Evolutionary conservation across 2,329 filamentous ascomycete genomes (phyloP).

Genomic region (Neurospora sp.): DNA sequence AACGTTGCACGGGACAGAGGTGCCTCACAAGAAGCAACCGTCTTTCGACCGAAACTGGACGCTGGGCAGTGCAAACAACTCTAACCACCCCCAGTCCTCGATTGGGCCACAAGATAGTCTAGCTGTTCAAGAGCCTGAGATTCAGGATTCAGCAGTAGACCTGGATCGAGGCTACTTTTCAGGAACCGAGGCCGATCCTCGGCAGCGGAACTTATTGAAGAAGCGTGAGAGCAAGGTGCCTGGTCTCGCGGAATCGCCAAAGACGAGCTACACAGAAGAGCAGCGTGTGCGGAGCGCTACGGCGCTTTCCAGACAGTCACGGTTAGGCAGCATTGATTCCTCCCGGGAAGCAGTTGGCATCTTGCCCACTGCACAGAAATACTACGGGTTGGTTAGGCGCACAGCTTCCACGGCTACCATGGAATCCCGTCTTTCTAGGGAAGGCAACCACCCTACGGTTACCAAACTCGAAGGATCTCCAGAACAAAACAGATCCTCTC

Average conservation of each 20-base stretch:
- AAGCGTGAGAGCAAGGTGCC: slow-evolving; percentile 54
- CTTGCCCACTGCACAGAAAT: slow-evolving; percentile 45
- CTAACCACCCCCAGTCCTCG: slow-evolving; percentile 42
- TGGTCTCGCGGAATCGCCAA: slow-evolving; percentile 50
- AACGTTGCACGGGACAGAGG: slow-evolving; percentile 31
- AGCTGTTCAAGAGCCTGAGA: slow-evolving; percentile 28
- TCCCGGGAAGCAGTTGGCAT: slow-evolving; percentile 45
- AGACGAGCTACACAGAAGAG: slow-evolving; percentile 70
- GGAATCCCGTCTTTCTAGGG: slow-evolving; percentile 48
- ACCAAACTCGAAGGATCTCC: slow-evolving; percentile 46
- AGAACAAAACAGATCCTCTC: slow-evolving; percentile 26
- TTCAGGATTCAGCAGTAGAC: slow-evolving; percentile 46
- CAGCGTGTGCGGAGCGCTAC: slow-evolving; percentile 57
- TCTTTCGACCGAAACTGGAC: slow-evolving; percentile 66
- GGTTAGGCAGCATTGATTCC: slow-evolving; percentile 72
- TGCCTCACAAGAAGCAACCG: slow-evolving; percentile 51
- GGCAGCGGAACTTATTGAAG: slow-evolving; percentile 68
- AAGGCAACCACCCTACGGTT: slow-evolving; percentile 44
- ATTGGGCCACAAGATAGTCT: slow-evolving; percentile 38
- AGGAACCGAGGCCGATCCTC: slow-evolving; percentile 70
- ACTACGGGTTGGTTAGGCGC: slow-evolving; percentile 50
- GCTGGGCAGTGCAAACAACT: slow-evolving; percentile 41
- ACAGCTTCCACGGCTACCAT: slow-evolving; percentile 51
- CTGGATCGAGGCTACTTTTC: slow-evolving; percentile 90
- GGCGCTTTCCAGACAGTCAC: slow-evolving; percentile 61